Conservation (phyloP, 345 rosid genomes). For the Hirschfeldia incana region DNA sequence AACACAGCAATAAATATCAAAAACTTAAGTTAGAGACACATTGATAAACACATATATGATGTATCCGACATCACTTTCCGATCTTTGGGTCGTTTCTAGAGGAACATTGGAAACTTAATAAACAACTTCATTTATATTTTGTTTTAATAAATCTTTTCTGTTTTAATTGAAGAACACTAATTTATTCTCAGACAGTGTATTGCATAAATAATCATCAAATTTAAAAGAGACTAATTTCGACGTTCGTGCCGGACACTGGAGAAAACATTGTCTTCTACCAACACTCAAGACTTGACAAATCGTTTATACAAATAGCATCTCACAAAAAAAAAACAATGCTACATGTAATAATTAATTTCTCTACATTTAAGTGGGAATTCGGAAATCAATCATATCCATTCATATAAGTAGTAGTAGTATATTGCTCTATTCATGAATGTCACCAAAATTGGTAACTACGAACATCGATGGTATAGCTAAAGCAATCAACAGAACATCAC, state of each 20-base stretch:
- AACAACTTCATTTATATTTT: neutral
- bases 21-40: neutral
- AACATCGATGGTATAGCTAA: neutral
- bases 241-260: neutral
- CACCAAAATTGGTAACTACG: too few relatives aligned
- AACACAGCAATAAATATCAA: neutral
- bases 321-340: too few relatives aligned
- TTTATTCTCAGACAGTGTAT: neutral
- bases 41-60: neutral
- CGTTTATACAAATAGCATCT: neutral
- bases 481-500: constrained; percentile 9
- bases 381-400: too few relatives aligned
- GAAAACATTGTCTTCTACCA: constrained; percentile 28
- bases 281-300: constrained; percentile 15
- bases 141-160: neutral
- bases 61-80: constrained; percentile 10
- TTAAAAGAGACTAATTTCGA: constrained; percentile 16
- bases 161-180: neutral
- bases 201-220: neutral
- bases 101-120: constrained; percentile 12
- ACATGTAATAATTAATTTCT: too few relatives aligned
- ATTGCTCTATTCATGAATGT: too few relatives aligned
- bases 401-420: too few relatives aligned
- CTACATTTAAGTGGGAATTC: too few relatives aligned
- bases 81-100: constrained; percentile 21